Percentiles rank a stretch among this genome's conserved stretches.
phyloP scores from a whole-genome alignment of 2,329 filamentous ascomycete genomes.

The Claviceps maximensis region DNA sequence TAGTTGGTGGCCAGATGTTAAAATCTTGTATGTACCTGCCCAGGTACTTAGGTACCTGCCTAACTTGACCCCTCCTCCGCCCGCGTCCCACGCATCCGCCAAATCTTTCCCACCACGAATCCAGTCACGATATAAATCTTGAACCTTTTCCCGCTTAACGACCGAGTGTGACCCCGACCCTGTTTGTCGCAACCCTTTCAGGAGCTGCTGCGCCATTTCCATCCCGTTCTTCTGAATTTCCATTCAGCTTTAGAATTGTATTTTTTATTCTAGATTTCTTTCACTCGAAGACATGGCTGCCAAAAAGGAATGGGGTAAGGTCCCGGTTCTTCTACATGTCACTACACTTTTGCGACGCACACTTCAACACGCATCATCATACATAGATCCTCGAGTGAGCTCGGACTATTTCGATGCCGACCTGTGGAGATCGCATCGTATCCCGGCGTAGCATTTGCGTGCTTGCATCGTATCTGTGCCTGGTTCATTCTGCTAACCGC shows the following conservation, averaged over 20 bases:
- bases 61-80: neutral
- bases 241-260: neutral
- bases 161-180: neutral
- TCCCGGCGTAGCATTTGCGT: slow-evolving; percentile 1
- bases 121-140: neutral
- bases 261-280: too few species aligned
- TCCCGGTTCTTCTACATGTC: slow-evolving; percentile 5
- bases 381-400: slow-evolving; percentile 1
- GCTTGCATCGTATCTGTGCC: slow-evolving; percentile 1
- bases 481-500: slow-evolving; percentile 11
- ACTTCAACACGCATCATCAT: neutral
- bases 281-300: slow-evolving; percentile 21
- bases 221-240: slow-evolving; percentile 15
- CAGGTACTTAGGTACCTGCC: too few species aligned
- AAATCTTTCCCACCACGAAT: neutral
- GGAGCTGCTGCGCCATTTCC: neutral
- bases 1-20: too few species aligned
- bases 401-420: neutral
- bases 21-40: too few species aligned
- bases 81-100: neutral
- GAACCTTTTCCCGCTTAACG: neutral
- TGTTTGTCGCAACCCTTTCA: neutral
- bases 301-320: slow-evolving; percentile 30
- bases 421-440: slow-evolving; percentile 3
- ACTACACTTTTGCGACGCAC: slow-evolving; percentile 1